phyloP scores from a whole-genome alignment of 495 filamentous ascomycete species.

The Aspergillus funiculosus region DNA sequence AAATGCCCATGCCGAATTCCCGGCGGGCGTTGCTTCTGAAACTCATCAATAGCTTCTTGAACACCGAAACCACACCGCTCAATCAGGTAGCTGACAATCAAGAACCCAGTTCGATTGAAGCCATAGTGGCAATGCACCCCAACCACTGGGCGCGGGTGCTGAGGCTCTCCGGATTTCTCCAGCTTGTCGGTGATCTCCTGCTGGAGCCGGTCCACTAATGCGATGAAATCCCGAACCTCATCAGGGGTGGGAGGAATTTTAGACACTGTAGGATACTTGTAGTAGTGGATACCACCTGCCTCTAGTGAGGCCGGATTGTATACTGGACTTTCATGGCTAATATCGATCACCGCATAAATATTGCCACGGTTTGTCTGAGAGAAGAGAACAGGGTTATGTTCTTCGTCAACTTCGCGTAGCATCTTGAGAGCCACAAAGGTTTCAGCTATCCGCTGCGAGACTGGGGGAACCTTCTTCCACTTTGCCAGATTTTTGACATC shows the following conservation, averaged over 20 bases:
- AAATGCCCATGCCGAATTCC: conserved; percentile 91
- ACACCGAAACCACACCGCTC: conserved; percentile 68
- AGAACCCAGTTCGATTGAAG: conserved; percentile 86
- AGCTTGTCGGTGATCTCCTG: conserved; percentile 36
- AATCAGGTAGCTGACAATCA: conserved; percentile 86
- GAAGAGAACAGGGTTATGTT: conserved; percentile 72
- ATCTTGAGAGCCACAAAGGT: conserved; percentile 86
- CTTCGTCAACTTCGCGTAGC: conserved; percentile 76
- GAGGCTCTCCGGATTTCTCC: conserved; percentile 40
- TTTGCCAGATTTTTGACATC: conserved; percentile 95
- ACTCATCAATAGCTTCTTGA: conserved; percentile 74
- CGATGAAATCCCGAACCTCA: conserved; percentile 73
- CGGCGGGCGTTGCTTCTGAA: conserved; percentile 64
- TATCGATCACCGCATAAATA: conserved; percentile 77
- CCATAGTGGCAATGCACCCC: conserved; percentile 96
- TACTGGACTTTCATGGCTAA: conserved; percentile 79
- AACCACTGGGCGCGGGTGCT: conserved; percentile 48
- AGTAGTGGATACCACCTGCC: conserved; percentile 66
- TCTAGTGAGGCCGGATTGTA: conserved; percentile 76
- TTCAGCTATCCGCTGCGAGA: conserved; percentile 67
- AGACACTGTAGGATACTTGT: conserved; percentile 85
- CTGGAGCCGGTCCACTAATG: conserved; percentile 65
- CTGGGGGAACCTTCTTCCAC: conserved; percentile 72
- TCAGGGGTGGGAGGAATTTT: conserved; percentile 79
- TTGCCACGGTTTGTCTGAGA: conserved; percentile 56